These are phyloP conservation scores for Acrodontium crateriforme DNA, from an alignment of 2,329 filamentous ascomycete species.

Conservation along the genomic window DNA sequence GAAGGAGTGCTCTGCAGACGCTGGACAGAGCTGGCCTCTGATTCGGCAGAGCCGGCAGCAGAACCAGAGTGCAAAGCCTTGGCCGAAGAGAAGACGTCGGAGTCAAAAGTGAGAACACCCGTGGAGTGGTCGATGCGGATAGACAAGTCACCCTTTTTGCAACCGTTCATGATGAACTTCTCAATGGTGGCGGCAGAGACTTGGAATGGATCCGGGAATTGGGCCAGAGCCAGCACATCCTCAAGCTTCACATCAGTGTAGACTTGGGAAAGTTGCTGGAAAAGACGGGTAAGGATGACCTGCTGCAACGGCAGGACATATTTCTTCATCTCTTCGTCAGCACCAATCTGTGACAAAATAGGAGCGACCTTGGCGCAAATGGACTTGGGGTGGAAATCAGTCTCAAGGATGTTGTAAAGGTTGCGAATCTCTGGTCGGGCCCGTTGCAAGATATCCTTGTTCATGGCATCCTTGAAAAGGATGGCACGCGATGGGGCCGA, in stretches of 20 bases:
- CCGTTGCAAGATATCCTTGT: constrained; percentile 86
- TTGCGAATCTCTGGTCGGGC: constrained; percentile 90
- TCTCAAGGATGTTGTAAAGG: constrained; percentile 96
- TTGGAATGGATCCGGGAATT: constrained; percentile 94
- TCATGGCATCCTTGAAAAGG: constrained; percentile 89
- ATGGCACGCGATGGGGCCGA: constrained; percentile 76
- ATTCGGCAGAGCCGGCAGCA: constrained; percentile 73
- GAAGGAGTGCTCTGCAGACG: constrained; percentile 94
- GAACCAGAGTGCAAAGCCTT: constrained; percentile 83
- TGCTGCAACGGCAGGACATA: constrained; percentile 93
- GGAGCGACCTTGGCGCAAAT: constrained; percentile 99
- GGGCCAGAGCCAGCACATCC: constrained; percentile 84
- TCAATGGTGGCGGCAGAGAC: constrained; percentile 83
- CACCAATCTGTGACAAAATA: constrained; percentile 83
- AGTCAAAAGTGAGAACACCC: constrained; percentile 91
- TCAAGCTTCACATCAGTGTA: constrained; percentile 94
- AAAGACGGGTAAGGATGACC: constrained; percentile 93
- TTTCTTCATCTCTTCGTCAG: constrained; percentile 90
- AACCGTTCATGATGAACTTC: constrained; percentile 99
- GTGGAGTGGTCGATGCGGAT: constrained; percentile 94
- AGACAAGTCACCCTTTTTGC: constrained; percentile 97
- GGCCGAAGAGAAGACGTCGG: constrained; percentile 92
- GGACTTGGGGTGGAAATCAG: constrained; percentile 95
- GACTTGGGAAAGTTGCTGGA: constrained; percentile 97
- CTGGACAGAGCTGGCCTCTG: constrained; percentile 72